Evolutionary conservation across 805 yeast species (phyloP), one percentile per base, ranked within the genome.

Genomic region (Candida tallmaniae): DNA sequence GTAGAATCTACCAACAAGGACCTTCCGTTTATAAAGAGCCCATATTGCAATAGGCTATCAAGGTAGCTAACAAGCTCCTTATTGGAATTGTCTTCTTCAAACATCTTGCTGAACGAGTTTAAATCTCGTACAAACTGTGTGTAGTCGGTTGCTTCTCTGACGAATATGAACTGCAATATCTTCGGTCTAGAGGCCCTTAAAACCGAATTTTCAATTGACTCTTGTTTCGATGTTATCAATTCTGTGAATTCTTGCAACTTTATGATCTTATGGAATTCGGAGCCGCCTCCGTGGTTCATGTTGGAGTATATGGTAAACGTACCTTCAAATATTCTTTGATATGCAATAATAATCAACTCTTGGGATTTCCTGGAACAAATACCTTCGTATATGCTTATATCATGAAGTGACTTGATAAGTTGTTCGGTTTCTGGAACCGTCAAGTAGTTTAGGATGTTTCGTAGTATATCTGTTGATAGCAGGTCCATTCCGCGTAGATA

Each of bases 1-100:
- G 70, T 65, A 34, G 54, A 46, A 17, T 59, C 65, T 2, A 52
- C 41, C 21, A 36, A 22, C 5, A 52, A 40, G n/a, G 53, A 39
- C 35, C 51, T 51, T 9, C 62, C 68, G 35, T 58, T 50, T 6
- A 62, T 36, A 19, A 45, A 34, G 16, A 62, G 39, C 8, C 50
- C 42, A 16, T 56, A 37, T 21, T 50, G 57, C 7, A 46, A 42
- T 1, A 38, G 20, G 3, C 34, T 45, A 38, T 29, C 36, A 7
- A 51, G 35, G 35, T 54, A 52, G 8, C 35, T 34, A 9, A 28
- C 14, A 7, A 50, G 34, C 32, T 33, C 32, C 31, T 34, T 45
- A 27, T 41, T 38, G 17, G 32, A 33, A 12, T 41, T 34, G 13
- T 51, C 56, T n/a, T n/a, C n/a, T n/a, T n/a, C n/a, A 4, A 51